A percentile compares a stretch with the other conserved stretches of the same genome.
Conservation (phyloP, 768 basidiomycete species). For the Multifurca ochricompacta region DNA sequence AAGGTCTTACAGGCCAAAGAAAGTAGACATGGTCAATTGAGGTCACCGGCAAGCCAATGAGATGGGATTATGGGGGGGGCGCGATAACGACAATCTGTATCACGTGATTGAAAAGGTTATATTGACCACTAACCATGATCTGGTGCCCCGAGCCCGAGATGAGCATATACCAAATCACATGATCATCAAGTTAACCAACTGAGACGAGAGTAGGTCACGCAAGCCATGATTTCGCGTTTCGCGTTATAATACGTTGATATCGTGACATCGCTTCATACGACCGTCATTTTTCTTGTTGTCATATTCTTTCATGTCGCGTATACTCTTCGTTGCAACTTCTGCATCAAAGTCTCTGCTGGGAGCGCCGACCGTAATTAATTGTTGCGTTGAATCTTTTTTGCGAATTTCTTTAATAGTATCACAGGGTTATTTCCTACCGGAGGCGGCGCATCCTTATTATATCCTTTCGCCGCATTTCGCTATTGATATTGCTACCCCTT, state of each 20-base stretch:
- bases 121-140: too few relatives aligned
- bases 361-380: constrained; percentile 36
- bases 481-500: constrained; percentile 39
- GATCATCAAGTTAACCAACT: too few relatives aligned
- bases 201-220: too few relatives aligned
- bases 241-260: too few relatives aligned
- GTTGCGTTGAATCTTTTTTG: not conserved
- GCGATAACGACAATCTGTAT: too few relatives aligned
- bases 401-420: not conserved
- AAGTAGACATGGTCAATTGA: constrained; percentile 58
- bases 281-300: too few relatives aligned
- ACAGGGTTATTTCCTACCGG: constrained; percentile 73
- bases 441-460: constrained; percentile 35
- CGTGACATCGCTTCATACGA: too few relatives aligned
- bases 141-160: too few relatives aligned
- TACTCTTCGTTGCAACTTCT: constrained; percentile 76
- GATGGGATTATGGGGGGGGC: too few relatives aligned
- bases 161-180: too few relatives aligned
- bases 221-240: too few relatives aligned
- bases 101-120: too few relatives aligned
- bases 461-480: constrained; percentile 32
- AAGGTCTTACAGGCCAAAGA: constrained; percentile 73
- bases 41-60: not conserved
- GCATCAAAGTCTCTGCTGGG: constrained; percentile 48
- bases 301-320: constrained; percentile 19